Evolutionary conservation across 495 filamentous ascomycete genomes (phyloP), one percentile per base, ranked within the genome.

Genomic region (Baudoinia panamericana): DNA sequence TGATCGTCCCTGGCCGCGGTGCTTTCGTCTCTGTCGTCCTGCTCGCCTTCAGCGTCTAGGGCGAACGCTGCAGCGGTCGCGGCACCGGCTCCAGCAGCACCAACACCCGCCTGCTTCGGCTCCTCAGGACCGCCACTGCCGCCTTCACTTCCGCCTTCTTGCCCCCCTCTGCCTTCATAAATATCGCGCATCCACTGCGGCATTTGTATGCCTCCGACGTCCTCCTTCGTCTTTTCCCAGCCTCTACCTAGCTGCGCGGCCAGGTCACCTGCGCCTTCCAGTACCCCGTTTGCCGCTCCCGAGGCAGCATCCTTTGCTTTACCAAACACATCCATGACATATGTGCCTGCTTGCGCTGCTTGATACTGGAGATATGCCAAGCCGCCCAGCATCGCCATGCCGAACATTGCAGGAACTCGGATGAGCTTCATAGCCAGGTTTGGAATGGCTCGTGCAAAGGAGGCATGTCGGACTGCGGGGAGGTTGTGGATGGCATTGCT

Each of bases 351-450:
- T 72, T 92, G 83, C 84, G 54, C 35, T 46, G 90, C 88, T 63
- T 96, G 92, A 59, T 96, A 95, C 58, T 99, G 90, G 23, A 99
- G 53, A 69, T 94, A 99, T 29, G 83, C 83, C 22, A 90, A 56
- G 4, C 83, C 82, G 5, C 82, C 85, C 56, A 99, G 71, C 62
- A 80, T 82, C 30, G 82, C 77, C 29, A 82, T 85, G 24, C 87
- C 90, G 56, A 93, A 85, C 62, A 93, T 75, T 42, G 92, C 88
- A 19, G 90, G 90, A 35, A 95, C 63, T 36, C 83, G 71, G 27
- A 78, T 67, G 39, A 96, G 80, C 64, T 93, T 99, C 49, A 93
- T 51, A 7, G 87, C 76, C 28, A 99, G 68, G 54, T 83, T 82
- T 2, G 90, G 90, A n/a, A 99, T 67, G 35, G 82, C 71, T 35